These are phyloP conservation scores for Yarrowia sp. DNA, from an alignment of 805 yeast species.

Conservation along the genomic window DNA sequence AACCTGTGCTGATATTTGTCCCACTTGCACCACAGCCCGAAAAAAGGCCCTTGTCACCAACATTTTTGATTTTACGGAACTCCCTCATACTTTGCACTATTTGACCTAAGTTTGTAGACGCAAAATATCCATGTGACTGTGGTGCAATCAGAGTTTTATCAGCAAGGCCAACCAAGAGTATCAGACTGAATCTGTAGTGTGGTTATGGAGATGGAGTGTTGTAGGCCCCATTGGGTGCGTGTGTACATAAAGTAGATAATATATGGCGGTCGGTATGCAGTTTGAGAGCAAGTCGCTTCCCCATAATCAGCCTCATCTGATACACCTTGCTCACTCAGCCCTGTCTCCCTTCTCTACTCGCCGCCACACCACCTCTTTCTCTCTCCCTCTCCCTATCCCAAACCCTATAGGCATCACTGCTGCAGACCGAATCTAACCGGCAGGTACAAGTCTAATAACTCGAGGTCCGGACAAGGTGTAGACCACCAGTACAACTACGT, in stretches of 20 bases:
- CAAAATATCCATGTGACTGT: slow-evolving; percentile 12
- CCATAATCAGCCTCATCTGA: background rate
- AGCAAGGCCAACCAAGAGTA: background rate
- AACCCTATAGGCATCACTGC: slow-evolving; percentile 16
- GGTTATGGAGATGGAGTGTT: too few relatives aligned
- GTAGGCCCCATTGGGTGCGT: too few relatives aligned
- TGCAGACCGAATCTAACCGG: slow-evolving; percentile 5
- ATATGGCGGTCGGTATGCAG: background rate
- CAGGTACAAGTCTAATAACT: background rate
- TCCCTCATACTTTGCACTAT: too few relatives aligned
- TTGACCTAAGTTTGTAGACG: background rate
- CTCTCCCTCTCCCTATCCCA: background rate
- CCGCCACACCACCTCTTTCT: background rate
- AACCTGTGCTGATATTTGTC: too few relatives aligned
- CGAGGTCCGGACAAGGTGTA: background rate
- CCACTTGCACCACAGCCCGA: too few relatives aligned
- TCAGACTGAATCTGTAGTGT: background rate
- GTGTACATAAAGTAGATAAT: background rate
- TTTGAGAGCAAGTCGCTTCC: background rate
- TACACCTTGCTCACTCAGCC: background rate
- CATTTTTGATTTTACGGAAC: too few relatives aligned
- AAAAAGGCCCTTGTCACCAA: too few relatives aligned
- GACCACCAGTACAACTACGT: background rate
- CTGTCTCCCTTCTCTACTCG: slow-evolving; percentile 1
- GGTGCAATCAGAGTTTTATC: slow-evolving; percentile 8